Percentiles rank a stretch among this genome's conserved stretches.
These are phyloP conservation scores for Hypericum androsaemum DNA, from an alignment of 345 rosid genomes.

Conservation along the genomic window DNA sequence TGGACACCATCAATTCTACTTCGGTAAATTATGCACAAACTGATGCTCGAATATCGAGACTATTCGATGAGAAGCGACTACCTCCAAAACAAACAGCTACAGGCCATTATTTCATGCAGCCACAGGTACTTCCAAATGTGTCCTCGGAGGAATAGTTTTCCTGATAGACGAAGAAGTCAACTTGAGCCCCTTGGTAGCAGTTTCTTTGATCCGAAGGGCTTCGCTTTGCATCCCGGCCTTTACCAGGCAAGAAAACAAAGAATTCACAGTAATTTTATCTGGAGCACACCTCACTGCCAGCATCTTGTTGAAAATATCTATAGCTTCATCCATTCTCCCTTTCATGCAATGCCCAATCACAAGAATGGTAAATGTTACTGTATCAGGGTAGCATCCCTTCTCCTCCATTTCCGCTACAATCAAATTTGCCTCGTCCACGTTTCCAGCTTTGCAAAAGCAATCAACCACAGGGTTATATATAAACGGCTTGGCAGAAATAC, in stretches of 20 bases:
- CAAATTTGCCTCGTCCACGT: constrained; percentile 66
- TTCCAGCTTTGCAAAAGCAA: constrained; percentile 87
- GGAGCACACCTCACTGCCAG: constrained; percentile 63
- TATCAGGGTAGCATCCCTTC: constrained; percentile 73
- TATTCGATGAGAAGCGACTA: no score
- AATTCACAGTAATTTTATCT: constrained; percentile 47
- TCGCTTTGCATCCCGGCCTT: constrained; percentile 89
- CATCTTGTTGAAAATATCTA: constrained; percentile 67
- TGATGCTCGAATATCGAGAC: no score
- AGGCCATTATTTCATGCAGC: constrained; percentile 38
- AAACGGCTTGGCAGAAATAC: constrained; percentile 51
- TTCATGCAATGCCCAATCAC: constrained; percentile 90
- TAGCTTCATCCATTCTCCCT: constrained; percentile 80
- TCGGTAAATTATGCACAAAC: no score
- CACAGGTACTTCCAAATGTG: constrained; percentile 32
- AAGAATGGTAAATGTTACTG: constrained; percentile 79
- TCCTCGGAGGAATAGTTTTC: constrained; percentile 23
- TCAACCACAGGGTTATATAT: constrained; percentile 87
- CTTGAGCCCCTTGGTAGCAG: constrained; percentile 27
- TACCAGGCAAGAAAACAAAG: constrained; percentile 66
- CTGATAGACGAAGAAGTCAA: constrained; percentile 26
- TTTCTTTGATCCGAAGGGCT: constrained; percentile 42
- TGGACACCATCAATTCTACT: no score
- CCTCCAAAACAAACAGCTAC: no score
- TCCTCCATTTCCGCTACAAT: constrained; percentile 64